Conservation (phyloP, 495 filamentous ascomycete species). For the Cercophora scortea region DNA sequence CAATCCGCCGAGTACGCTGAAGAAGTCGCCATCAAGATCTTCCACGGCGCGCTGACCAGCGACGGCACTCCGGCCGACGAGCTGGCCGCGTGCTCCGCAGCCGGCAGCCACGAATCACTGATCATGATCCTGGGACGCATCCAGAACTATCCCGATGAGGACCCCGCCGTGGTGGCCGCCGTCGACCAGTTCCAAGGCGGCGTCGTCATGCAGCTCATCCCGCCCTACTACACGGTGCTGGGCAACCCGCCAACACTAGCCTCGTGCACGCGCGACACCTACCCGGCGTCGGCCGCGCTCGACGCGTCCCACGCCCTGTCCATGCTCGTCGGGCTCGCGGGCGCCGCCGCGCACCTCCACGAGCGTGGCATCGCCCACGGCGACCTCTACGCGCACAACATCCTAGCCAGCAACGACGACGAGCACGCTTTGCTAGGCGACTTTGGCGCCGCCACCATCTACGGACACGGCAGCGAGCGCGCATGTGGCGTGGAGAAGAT, state of each 20-base stretch:
- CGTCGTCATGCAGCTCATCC: conserved; percentile 30
- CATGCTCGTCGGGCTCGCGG: conserved; percentile 31
- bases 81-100: conserved; percentile 33
- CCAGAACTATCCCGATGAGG: conserved; percentile 29
- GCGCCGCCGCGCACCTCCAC: conserved; percentile 34
- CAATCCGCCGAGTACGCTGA: conserved; percentile 18
- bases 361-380: conserved; percentile 32
- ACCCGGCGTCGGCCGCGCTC: conserved; percentile 21
- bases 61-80: conserved; percentile 38
- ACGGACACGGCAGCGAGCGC: conserved; percentile 11
- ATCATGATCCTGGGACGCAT: conserved; percentile 35
- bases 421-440: conserved; percentile 35
- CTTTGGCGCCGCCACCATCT: conserved; percentile 40
- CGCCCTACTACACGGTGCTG: conserved; percentile 18
- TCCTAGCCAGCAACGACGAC: conserved; percentile 28
- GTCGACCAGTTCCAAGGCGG: conserved; percentile 21
- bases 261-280: conserved; percentile 29
- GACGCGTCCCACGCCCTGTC: conserved; percentile 17
- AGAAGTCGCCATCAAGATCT: conserved; percentile 40
- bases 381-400: conserved; percentile 35
- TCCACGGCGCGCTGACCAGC: conserved; percentile 30
- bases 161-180: background rate
- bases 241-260: conserved; percentile 21
- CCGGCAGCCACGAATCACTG: conserved; percentile 37
- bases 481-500: conserved; percentile 26